Percentiles rank a stretch among this genome's conserved stretches.
These are phyloP conservation scores for Aspergillus affinis DNA, from an alignment of 495 filamentous ascomycete species.

Conservation along the genomic window DNA sequence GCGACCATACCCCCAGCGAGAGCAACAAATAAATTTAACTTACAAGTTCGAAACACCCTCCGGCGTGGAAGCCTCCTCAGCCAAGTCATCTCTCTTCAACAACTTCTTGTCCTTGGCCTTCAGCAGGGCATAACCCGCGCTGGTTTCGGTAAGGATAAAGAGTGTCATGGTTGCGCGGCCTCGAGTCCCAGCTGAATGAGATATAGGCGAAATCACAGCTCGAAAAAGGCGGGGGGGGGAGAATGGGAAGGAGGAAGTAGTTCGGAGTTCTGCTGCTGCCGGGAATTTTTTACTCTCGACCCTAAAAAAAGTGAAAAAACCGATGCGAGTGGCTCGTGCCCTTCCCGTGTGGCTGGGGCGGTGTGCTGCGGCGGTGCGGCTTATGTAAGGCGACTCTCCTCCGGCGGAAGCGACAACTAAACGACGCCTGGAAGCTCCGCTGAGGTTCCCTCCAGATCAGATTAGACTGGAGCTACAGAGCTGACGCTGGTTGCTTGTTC, in stretches of 20 bases:
- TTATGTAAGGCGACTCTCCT: constrained; percentile 18
- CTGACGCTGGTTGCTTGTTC: neutral
- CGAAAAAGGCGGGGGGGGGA: constrained; percentile 19
- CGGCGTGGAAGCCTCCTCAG: constrained; percentile 69
- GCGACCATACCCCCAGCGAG: neutral
- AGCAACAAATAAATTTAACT: constrained; percentile 35
- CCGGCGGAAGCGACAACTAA: constrained; percentile 3
- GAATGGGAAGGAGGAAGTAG: constrained; percentile 20
- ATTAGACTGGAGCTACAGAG: neutral
- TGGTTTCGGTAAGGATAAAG: constrained; percentile 87
- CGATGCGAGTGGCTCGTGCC: constrained; percentile 13
- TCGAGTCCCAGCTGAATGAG: constrained; percentile 31
- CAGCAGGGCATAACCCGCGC: constrained; percentile 94
- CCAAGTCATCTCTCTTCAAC: constrained; percentile 77
- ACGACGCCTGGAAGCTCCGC: neutral
- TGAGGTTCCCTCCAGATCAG: constrained; percentile 10
- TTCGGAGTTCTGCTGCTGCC: constrained; percentile 12
- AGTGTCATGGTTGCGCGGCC: constrained; percentile 61
- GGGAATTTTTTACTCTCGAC: constrained; percentile 28
- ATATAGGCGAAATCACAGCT: constrained; percentile 19
- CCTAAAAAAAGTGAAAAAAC: constrained; percentile 25
- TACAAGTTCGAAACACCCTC: constrained; percentile 87
- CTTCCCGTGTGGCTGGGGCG: neutral
- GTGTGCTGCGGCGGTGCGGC: constrained; percentile 20
- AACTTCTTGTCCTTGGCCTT: constrained; percentile 98